Evolutionary conservation across 108 stramenopile species (phyloP), one percentile per base, ranked within the genome.

Genomic region (Skeletonema potamos): DNA sequence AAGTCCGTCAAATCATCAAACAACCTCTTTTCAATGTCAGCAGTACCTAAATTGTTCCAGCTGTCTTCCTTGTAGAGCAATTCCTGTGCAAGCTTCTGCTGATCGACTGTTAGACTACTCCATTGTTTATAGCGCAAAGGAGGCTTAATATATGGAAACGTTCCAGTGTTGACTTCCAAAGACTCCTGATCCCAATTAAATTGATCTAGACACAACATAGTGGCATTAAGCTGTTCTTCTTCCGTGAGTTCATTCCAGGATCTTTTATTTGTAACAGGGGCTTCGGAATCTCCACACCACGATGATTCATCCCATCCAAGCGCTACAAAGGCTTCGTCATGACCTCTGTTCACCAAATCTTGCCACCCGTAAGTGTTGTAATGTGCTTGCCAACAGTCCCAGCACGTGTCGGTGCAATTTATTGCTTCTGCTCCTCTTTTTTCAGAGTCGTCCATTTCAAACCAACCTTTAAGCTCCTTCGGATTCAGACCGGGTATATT

Each of bases 331-430:
- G 58, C 58, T 2, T 46, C 58, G 2, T 61, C 60, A 7, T 68
- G 55, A 29, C 63, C 76, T 26, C 61, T 27, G n/a, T 62, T 43
- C 30, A 33, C 58, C 30, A 59, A 20, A 24, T 59, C 58, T 20
- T 30, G 33, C 58, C 58, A 59, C 11, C 32, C 33, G 8, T 59
- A 59, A 2, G 27, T n/a, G 22, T 59, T 34, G 30, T n/a, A 44
- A 18, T 62, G 27, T 68, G 28, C 22, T 12, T 28, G 34, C 66
- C 74, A 79, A 65, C 83, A 84, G 56, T 84, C 83, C 83, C 83
- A 84, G 4, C 54, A 41, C 26, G 43, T 30, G 13, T 74, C 66
- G 26, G 48, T 69, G 63, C 72, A 80, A 30, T 72, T 72, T 6
- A 80, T 22, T 2, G 51, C 65, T 15, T 36, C 48, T 7, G 70